Evolutionary conservation across 768 basidiomycete species (phyloP), one percentile per base, ranked within the genome.

Genomic region (Auricularia cornea): DNA sequence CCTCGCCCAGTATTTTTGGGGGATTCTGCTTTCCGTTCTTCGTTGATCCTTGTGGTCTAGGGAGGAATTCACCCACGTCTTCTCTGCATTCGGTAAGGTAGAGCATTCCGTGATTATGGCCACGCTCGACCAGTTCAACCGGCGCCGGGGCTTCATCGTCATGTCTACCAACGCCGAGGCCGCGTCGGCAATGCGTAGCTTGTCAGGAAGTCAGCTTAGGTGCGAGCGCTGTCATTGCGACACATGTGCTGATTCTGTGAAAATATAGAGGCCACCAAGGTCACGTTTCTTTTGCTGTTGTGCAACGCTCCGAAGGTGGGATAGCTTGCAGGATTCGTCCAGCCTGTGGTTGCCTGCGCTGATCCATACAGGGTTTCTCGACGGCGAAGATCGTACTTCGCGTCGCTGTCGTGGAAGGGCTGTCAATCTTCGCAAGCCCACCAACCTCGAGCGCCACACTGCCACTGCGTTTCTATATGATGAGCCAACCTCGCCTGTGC

Each of bases 361-460:
- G 29, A 16, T 57, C 54, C 12, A 16, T 40, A 33, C 31, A 44
- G 61, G 40, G 18, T 60, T 51, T 20, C 31, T 67, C 65, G 64
- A 68, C 62, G 60, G 65, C 63, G 68, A 56, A 35, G 66, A 66
- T 70, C 72, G 72, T 57, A 31, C 26, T 1, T 26, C 54, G 1
- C 54, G 54, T 31, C 54, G 54, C 16, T 26, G 28, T 20, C 54
- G 35, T 14, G 35, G 35, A 2, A 38, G 10, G 35, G 35, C 35
- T 14, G 35, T 31, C 44, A 52, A 18, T 12, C 18, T 52, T 23
- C 16, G 20, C 44, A 48, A 48, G 14, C 48, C 29, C 33, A 33
- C 23, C 12, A 12, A 5, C 20, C 12, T 12, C 16, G 44, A 18
- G 16, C 44, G 38, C 38, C 38, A 18, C 38, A 8, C 38, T 40